Evolutionary conservation across 169 alveolate species (phyloP).

Genomic region (Plasmodium blacklocki): DNA sequence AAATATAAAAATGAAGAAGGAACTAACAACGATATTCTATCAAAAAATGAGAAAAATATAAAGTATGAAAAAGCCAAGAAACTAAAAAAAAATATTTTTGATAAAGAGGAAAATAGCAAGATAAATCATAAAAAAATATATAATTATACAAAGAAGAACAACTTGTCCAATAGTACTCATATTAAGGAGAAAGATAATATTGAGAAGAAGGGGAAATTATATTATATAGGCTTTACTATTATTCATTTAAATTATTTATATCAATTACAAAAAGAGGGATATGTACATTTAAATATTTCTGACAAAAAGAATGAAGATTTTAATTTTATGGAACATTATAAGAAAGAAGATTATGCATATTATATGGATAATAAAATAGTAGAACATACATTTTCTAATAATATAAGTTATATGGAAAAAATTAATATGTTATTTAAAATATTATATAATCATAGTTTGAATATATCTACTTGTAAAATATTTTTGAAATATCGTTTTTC

Average conservation of each 20-base stretch:
- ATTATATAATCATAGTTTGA: conserved; percentile 40
- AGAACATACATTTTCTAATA: conserved; percentile 8
- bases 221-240: conserved; percentile 57
- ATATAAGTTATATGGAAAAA: conserved; percentile 39
- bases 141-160: too few species aligned
- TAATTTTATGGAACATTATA: conserved; percentile 16
- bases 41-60: background rate
- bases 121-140: background rate
- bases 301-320: conserved; percentile 38
- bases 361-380: conserved; percentile 4
- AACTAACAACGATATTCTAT: background rate
- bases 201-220: conserved; percentile 21
- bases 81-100: background rate
- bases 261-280: conserved; percentile 50
- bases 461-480: conserved; percentile 23
- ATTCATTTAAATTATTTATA: conserved; percentile 37
- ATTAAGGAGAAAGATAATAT: background rate
- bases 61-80: background rate
- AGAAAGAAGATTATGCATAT: conserved; percentile 32
- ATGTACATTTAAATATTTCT: conserved; percentile 41
- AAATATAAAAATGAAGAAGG: background rate
- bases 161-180: background rate
- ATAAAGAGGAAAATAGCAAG: background rate
- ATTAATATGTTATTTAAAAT: conserved; percentile 42
- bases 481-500: conserved; percentile 22